Base-by-base conservation (phyloP, 768 basidiomycete species). In the Psilocybe cyanescens region DNA sequence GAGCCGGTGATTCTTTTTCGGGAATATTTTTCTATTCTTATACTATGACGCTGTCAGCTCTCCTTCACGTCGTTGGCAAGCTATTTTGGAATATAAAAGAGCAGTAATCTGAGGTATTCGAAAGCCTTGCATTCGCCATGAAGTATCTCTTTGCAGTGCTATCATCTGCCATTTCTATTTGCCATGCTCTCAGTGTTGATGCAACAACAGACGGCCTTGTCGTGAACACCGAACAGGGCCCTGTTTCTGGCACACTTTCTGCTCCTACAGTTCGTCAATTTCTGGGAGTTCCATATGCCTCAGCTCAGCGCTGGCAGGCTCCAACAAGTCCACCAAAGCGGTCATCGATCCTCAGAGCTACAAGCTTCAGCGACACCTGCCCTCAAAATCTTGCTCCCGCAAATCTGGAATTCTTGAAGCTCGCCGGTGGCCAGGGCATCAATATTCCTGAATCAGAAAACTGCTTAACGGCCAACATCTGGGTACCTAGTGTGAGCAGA, bases 401-500 rank as follows among this genome's bases (percentile, higher is more conserved):
- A 17, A 62, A 59, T 46, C 52, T 67, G 8, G 70, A 72, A 56
- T 72, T 76, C 52, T 60, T 72, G 31, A 59, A 61, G 37, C 64
- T 75, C 7, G 55, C 69, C 39, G 72, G 73, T 52, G 64, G 64
- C 17, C 70, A 64, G 9, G 61, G 67, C 8, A 66, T 72, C 5
- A 64, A 70, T 41, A 67, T 75, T 6, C 67, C 72, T 0, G 74
- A 75, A 49, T 73, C 74, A 3, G 79, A 80, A 58, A 52, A 74
- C 31, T 80, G 79, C 54, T 52, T 78, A 46, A 76, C 63, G 8
- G 65, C 78, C 51, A 80, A 79, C 56, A 67, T 80, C 16, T 80
- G 78, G 78, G 63, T 75, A 14, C 78, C 78, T 16, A 75, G 68
- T 33, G 30, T 64, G 0, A 14, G 19, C 12, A 69, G 76, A 44